A percentile compares a stretch with the other conserved stretches of the same genome.
These are phyloP conservation scores for Stenogyne calaminthoides DNA, from an alignment of 305 asterid species.

Conservation along the genomic window DNA sequence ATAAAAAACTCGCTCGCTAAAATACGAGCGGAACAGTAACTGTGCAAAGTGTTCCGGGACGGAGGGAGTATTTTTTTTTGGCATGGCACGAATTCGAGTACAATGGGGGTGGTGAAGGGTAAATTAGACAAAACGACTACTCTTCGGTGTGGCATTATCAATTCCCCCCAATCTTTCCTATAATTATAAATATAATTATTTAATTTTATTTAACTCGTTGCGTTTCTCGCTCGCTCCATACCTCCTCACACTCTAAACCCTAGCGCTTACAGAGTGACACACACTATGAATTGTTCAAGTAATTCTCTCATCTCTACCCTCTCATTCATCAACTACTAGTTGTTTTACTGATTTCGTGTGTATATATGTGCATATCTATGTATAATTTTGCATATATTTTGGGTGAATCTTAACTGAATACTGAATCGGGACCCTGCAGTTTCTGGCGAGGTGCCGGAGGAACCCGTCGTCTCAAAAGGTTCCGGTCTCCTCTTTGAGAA, in stretches of 20 bases:
- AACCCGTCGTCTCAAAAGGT: conserved; percentile 76
- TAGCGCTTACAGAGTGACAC: conserved; percentile 30
- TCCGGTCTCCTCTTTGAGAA: conserved; percentile 89
- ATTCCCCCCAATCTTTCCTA: not conserved
- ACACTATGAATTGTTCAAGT: conserved; percentile 78
- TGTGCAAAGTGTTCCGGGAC: no score
- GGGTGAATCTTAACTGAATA: conserved; percentile 33
- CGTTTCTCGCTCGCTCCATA: not conserved
- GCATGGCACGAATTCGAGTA: not conserved
- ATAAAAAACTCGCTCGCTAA: no score
- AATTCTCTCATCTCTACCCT: conserved; percentile 32
- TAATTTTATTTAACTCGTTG: not conserved
- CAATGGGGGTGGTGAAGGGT: not conserved
- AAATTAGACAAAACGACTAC: not conserved
- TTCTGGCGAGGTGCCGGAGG: conserved; percentile 99
- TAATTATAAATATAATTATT: not conserved
- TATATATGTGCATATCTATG: not conserved
- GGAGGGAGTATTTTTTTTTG: no score
- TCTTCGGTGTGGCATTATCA: not conserved
- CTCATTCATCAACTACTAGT: not conserved
- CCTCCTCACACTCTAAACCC: conserved; percentile 39
- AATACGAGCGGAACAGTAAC: no score
- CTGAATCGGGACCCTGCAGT: conserved; percentile 46
- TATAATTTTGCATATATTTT: not conserved
- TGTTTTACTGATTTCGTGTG: not conserved